Conservation (phyloP, 805 yeast species). For the Cyberlindnera bimundalis region DNA sequence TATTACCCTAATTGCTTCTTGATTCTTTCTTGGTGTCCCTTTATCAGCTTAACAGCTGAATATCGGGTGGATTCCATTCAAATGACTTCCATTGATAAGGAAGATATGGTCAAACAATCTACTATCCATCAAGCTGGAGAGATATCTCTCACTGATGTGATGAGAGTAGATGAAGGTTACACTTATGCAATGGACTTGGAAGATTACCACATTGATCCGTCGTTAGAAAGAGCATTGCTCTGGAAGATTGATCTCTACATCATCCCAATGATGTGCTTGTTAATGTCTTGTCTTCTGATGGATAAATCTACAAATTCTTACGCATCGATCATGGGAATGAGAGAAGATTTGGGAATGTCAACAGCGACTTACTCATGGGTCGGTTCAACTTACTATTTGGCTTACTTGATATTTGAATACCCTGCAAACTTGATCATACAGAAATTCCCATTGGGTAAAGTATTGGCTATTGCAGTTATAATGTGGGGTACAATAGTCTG, state of each 20-base stretch:
- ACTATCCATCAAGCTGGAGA: not conserved
- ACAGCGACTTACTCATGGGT: constrained; percentile 48
- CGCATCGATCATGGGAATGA: constrained; percentile 51
- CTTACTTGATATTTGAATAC: constrained; percentile 55
- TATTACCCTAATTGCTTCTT: too few relatives aligned
- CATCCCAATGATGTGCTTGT: constrained; percentile 8
- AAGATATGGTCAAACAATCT: not conserved
- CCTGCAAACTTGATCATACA: constrained; percentile 47
- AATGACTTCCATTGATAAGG: too few relatives aligned
- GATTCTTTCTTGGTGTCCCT: too few relatives aligned
- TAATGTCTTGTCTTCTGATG: constrained; percentile 13
- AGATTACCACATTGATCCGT: constrained; percentile 1
- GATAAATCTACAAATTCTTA: constrained; percentile 23
- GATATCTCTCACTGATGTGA: not conserved
- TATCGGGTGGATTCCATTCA: too few relatives aligned
- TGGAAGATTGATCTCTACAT: constrained; percentile 10
- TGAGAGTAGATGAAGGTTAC: not conserved
- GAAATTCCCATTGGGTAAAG: constrained; percentile 51
- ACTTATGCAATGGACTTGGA: constrained; percentile 1
- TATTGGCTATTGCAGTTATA: constrained; percentile 43
- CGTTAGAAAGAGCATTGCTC: constrained; percentile 7
- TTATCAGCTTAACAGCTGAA: too few relatives aligned
- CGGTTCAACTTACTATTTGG: constrained; percentile 58
- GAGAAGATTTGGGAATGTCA: constrained; percentile 42
- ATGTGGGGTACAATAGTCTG: constrained; percentile 58